Evolutionary conservation across 176 grass and related monocot species (phyloP), one percentile per base, ranked within the genome.

Genomic region (Poa annua): DNA sequence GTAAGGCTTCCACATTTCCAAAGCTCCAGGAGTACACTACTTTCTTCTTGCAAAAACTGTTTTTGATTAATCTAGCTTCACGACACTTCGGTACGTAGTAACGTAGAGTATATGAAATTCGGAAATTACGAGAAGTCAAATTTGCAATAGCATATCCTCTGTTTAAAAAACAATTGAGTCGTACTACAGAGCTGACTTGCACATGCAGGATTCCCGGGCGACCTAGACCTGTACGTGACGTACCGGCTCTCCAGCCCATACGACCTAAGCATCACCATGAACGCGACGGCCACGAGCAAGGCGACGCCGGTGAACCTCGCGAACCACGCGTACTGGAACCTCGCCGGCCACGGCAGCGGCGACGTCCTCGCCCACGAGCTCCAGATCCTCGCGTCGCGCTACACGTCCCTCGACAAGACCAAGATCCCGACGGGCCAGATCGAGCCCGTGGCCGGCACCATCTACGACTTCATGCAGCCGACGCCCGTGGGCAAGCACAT

Each of bases 241-340:
- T 97, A 97, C 84, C 74, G 81, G 81, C 82, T 97, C 15, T 86
- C 91, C 0, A 41, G 56, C 39, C 70, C 78, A 0, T 89, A 93
- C 66, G 84, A 89, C 3, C 71, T 97, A 4, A 86, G 86, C 60
- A 50, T 93, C 26, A 42, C 7, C 71, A 97, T 97, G 94, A 80
- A 86, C 51, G 91, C 82, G 24, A 89, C 85, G 75, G 82, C 91
- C 20, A 32, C 44, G 44, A 13, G 44, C 44, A 47, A 47, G 44
- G 86, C 88, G 5, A 97, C 94, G 53, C 91, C 94, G 24, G 89
- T 93, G 81, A 97, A 93, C 88, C 38, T 97, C 11, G 86, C 76
- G 29, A 85, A 97, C 78, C 91, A 97, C 77, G 85, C 74, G 17
- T 97, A 97, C 74, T 97, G 94, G 91, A 93, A 97, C 82, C 82